Percentiles rank a stretch among this genome's conserved stretches.
Conservation (phyloP, 352 stramenopile species). For the Globisporangium nunn region DNA sequence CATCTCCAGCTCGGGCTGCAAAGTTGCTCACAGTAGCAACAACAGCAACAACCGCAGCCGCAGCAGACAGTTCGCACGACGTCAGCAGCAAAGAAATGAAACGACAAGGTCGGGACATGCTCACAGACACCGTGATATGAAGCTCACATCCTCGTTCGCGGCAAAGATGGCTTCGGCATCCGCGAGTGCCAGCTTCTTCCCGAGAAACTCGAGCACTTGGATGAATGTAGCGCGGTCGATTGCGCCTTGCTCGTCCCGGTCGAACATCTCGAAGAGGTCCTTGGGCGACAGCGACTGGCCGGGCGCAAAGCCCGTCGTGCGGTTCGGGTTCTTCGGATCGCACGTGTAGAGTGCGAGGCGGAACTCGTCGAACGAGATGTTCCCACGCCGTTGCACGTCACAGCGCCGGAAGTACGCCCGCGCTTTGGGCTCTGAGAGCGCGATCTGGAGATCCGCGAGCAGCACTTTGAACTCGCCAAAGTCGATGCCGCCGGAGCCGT, state of each 20-base stretch:
- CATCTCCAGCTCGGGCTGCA: conserved; percentile 58
- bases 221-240: conserved; percentile 65
- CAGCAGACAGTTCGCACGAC: not conserved
- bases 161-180: conserved; percentile 63
- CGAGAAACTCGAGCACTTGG: conserved; percentile 61
- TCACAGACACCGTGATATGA: not conserved
- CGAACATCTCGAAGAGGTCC: conserved; percentile 80
- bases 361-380: conserved; percentile 81
- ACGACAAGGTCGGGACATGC: not conserved
- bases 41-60: too few species aligned
- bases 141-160: conserved; percentile 53
- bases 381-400: conserved; percentile 46
- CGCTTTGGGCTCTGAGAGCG: conserved; percentile 60
- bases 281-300: conserved; percentile 67
- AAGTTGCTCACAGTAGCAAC: not conserved
- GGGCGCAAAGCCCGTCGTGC: conserved; percentile 58
- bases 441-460: conserved; percentile 46
- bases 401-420: conserved; percentile 76
- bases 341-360: conserved; percentile 70
- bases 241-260: conserved; percentile 55
- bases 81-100: not conserved
- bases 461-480: conserved; percentile 74
- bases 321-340: conserved; percentile 69
- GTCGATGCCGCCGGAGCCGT: conserved; percentile 71
- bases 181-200: conserved; percentile 50